phyloP scores from a whole-genome alignment of 768 basidiomycete genomes.

The Leccinum subtestaceum region DNA sequence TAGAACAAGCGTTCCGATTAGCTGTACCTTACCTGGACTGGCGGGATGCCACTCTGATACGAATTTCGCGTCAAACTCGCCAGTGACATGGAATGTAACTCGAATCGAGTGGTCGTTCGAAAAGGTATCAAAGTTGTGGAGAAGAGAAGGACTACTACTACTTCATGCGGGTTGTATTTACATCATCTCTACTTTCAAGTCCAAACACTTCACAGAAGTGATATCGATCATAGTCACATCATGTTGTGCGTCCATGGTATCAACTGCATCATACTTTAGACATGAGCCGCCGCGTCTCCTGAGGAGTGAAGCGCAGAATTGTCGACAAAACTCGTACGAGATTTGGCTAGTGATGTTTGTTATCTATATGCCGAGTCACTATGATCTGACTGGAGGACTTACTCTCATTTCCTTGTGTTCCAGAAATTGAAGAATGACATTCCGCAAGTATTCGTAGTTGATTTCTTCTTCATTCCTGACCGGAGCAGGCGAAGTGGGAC shows the following conservation, averaged over 20 bases:
- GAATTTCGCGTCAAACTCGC: constrained; percentile 69
- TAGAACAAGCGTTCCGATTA: not conserved
- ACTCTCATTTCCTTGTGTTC: constrained; percentile 99
- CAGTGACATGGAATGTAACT: constrained; percentile 51
- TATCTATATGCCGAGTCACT: not conserved
- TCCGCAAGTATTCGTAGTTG: constrained; percentile 92
- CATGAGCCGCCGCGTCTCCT: constrained; percentile 85
- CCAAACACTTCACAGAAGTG: not conserved
- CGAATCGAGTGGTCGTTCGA: not conserved
- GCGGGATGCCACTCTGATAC: constrained; percentile 66
- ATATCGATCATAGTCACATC: constrained; percentile 2
- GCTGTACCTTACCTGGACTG: constrained; percentile 51
- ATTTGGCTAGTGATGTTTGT: constrained; percentile 57
- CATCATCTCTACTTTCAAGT: not conserved
- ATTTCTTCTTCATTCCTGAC: constrained; percentile 80
- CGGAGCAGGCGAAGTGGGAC: constrained; percentile 30
- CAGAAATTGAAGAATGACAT: constrained; percentile 94
- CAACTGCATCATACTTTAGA: constrained; percentile 64
- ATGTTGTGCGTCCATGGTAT: not conserved
- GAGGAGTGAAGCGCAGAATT: constrained; percentile 91
- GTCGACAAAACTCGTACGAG: constrained; percentile 89
- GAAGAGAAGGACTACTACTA: not conserved
- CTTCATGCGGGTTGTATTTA: not conserved
- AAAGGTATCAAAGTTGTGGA: not conserved
- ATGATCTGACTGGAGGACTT: constrained; percentile 30